Conservation (phyloP, 2,329 filamentous ascomycete genomes). For the Trichoderma guizhouense region DNA sequence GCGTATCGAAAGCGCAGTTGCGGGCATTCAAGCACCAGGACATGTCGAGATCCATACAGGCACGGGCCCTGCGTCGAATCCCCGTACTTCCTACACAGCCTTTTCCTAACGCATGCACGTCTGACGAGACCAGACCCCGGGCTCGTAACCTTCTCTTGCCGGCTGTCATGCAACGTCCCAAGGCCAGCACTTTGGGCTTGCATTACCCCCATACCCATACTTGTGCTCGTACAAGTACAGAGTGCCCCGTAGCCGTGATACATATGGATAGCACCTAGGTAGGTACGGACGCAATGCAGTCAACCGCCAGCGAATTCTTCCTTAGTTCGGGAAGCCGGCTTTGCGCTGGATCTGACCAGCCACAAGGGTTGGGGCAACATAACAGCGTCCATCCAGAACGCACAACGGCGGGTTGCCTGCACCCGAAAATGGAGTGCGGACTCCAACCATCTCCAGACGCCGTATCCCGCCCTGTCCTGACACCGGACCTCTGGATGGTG, state of each 20-base stretch:
- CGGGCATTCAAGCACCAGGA: neutral
- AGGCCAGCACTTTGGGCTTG: neutral
- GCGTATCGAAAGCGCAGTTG: neutral
- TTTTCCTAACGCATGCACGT: conserved; percentile 12
- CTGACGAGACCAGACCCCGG: conserved; percentile 11
- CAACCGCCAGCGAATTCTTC: neutral
- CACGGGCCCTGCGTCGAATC: neutral
- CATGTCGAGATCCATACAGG: neutral
- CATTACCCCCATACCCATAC: neutral
- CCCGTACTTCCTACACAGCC: conserved; percentile 1
- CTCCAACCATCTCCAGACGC: neutral
- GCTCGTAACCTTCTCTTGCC: conserved; percentile 11
- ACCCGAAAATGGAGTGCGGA: neutral
- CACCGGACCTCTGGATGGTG: neutral
- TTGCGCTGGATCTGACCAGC: conserved; percentile 6
- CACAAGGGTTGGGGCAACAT: neutral
- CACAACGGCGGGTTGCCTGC: neutral
- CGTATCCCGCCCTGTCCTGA: neutral
- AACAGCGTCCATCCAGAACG: neutral
- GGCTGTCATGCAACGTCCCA: conserved; percentile 14
- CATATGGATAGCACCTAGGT: neutral
- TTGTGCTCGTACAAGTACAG: neutral
- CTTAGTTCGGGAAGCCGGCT: neutral
- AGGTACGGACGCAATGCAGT: neutral
- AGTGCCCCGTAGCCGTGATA: neutral